Evolutionary conservation across 2,329 filamentous ascomycete genomes (phyloP), one percentile per base, ranked within the genome.

Genomic region (Lizonia empirigonia): DNA sequence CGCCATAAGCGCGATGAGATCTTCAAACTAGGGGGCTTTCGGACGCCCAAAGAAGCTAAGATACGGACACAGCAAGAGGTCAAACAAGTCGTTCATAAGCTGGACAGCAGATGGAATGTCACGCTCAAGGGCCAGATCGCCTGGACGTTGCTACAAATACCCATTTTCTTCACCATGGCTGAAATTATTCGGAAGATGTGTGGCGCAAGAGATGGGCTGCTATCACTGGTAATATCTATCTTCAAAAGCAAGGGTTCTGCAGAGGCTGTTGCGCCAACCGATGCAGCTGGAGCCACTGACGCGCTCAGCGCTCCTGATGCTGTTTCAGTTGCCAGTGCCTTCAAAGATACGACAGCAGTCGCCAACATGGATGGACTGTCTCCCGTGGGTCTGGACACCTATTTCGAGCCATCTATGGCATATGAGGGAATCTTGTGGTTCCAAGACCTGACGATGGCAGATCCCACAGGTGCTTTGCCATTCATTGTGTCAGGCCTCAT

Each of bases 391-490:
- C 38, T 49, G 3, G 67, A 56, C 36, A 46, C 49, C 6, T 72
- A 67, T 62, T 67, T 79, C 24, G 80, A 84, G 56, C 77, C 78
- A 3, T 76, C 77, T 4, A 69, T 87, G 13, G 76, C 78, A 5
- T 76, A 66, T 7, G 84, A 85, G 69, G 84, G 84, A n/a, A 76
- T 79, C 3, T 72, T 84, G 2, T 87, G 84, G 84, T 85, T 85
- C 48, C 76, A 78, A 1, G 76, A 86, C 63, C 76, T 87, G 12
- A 70, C 82, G 5, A 62, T 75, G 0, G 71, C 80, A 7, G 84
- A 87, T 58, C 76, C 82, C 0, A 77, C 76, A 2, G 69, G 78
- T 2, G 57, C 75, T 2, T 72, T 85, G 1, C 81, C 82, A 0
- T 72, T 78, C 32, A 50, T 78, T 3, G 71, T 84, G 18, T 78